A percentile compares a stretch with the other conserved stretches of the same genome.
phyloP scores from a whole-genome alignment of 345 rosid species.

The Citrus reticulata region DNA sequence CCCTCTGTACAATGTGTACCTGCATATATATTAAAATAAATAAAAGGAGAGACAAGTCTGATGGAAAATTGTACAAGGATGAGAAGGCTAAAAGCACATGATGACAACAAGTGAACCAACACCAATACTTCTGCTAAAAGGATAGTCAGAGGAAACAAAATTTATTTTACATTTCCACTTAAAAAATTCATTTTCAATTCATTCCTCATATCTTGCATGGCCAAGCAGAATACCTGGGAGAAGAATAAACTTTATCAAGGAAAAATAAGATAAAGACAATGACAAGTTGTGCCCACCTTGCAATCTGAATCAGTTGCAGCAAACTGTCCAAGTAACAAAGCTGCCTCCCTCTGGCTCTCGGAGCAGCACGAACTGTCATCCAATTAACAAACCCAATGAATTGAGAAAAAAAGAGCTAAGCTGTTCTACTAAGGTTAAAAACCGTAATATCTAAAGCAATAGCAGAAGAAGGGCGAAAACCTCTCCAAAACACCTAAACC shows the following conservation, averaged over 20 bases:
- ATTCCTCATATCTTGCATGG: neutral
- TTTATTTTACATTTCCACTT: neutral
- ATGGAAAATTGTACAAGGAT: neutral
- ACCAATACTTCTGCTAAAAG: neutral
- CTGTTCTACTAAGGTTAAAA: neutral
- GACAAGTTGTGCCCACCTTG: constrained; percentile 49
- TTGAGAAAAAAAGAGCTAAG: neutral
- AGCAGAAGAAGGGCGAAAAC: neutral
- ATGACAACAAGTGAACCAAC: neutral
- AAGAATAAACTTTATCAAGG: neutral
- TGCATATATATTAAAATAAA: constrained; percentile 29
- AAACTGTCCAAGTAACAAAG: constrained; percentile 96
- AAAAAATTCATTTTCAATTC: neutral
- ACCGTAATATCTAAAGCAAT: neutral
- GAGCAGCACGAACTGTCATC: constrained; percentile 86
- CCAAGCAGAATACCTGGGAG: neutral
- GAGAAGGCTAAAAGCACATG: constrained; percentile 6
- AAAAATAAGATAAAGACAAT: constrained; percentile 9
- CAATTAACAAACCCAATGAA: constrained; percentile 3
- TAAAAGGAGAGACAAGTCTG: neutral
- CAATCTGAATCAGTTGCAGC: constrained; percentile 99
- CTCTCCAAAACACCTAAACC: neutral
- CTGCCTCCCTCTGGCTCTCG: constrained; percentile 99
- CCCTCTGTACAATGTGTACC: constrained; percentile 99
- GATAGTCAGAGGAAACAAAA: neutral